These are phyloP conservation scores for Emergomyces africanus DNA, from an alignment of 2,329 filamentous ascomycete species.

Conservation along the genomic window DNA sequence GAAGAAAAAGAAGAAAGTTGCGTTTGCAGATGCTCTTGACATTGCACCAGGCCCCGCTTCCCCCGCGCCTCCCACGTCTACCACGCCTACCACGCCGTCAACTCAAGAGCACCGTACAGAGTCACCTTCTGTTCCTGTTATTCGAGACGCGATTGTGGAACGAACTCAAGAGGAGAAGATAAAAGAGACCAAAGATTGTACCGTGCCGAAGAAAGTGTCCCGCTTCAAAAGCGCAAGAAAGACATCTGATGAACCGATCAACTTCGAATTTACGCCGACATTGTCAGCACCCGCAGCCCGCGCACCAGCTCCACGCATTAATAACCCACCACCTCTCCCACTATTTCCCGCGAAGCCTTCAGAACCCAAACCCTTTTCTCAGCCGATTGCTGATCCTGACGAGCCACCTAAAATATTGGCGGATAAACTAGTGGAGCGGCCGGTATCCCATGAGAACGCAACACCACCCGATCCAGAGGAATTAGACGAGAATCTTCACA, in stretches of 20 bases:
- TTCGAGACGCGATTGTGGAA: conserved; percentile 35
- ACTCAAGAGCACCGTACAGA: conserved; percentile 20
- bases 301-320: conserved; percentile 11
- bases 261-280: conserved; percentile 6
- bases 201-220: conserved; percentile 25
- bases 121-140: conserved; percentile 23
- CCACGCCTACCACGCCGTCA: conserved; percentile 10
- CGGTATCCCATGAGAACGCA: conserved; percentile 18
- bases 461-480: conserved; percentile 45
- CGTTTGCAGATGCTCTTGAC: conserved; percentile 65
- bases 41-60: conserved; percentile 41
- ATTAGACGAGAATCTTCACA: conserved; percentile 58
- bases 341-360: conserved; percentile 27
- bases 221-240: conserved; percentile 31
- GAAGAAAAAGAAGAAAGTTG: conserved; percentile 55
- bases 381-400: conserved; percentile 18
- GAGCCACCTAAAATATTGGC: conserved; percentile 32
- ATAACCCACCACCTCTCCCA: conserved; percentile 13
- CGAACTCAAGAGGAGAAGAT: conserved; percentile 19
- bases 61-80: conserved; percentile 9
- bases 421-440: conserved; percentile 43
- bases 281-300: conserved; percentile 5
- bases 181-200: conserved; percentile 10
- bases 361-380: conserved; percentile 27
- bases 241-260: conserved; percentile 6